Base-by-base conservation (phyloP, 305 asterid species). In the Fraxinus latifolia region DNA sequence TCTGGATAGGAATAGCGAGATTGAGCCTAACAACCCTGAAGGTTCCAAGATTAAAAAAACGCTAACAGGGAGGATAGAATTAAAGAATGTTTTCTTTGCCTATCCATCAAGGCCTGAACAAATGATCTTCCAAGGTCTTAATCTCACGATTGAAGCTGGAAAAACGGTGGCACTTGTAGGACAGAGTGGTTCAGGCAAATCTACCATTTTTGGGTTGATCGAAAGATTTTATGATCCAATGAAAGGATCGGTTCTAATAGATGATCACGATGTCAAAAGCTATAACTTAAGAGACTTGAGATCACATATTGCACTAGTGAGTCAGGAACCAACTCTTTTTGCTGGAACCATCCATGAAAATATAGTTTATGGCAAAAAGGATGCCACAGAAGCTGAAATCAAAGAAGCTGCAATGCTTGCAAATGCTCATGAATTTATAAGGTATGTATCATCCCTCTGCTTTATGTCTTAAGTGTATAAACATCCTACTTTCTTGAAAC, bases 181-280 rank as follows among this genome's bases (percentile, higher is more conserved):
- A 47, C 90, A 89, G 33, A 94, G 98, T 80, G 97, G 98, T 29
- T 92, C 93, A 0, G 98, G 98, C 0, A 94, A 94, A 88, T 94
- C 98, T 6, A 94, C 97, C 0, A 36, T 91, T 19, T 88, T 94
- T 5, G 94, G 91, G 12, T 75, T 92, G 83, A 87, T 92, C 0
- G 98, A 94, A 81, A 89, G 98, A 60, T 94, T 90, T 83, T 94
- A 92, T 5, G 98, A 94, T 84, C 95, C 98, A 1, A 82, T 89
- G 27, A 88, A 84, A 37, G 97, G 97, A 25, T 87, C 80, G 0
- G 80, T 94, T 14, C 50, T 88, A 4, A 89, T 94, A 29, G 98
- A 94, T 62, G 91, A 87, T 27, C 80, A 39, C 32, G 94, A 94
- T 36, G 82, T 94, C 80, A 92, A 80, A 80, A 84, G 80, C 75